A percentile compares a stretch with the other conserved stretches of the same genome.
These are phyloP conservation scores for Xylaria cubensis DNA, from an alignment of 495 filamentous ascomycete genomes.

Conservation along the genomic window DNA sequence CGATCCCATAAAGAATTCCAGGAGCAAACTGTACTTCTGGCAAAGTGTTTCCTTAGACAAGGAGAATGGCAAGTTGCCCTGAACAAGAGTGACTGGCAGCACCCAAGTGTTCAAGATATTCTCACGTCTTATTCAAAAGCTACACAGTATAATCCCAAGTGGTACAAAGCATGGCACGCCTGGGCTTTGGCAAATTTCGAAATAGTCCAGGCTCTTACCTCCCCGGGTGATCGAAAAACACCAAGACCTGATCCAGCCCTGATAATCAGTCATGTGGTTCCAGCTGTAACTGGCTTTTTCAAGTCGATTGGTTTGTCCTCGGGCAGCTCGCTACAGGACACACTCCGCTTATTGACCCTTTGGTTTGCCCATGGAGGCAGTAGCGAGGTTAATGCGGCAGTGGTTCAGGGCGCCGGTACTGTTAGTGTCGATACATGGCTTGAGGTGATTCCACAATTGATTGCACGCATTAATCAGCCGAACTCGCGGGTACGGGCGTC, in stretches of 20 bases:
- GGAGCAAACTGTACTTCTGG: conserved; percentile 78
- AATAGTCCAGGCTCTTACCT: conserved; percentile 81
- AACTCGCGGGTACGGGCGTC: conserved; percentile 83
- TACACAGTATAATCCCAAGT: conserved; percentile 87
- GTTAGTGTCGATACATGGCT: conserved; percentile 98
- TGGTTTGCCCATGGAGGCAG: conserved; percentile 96
- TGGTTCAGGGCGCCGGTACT: conserved; percentile 86
- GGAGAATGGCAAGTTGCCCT: conserved; percentile 91
- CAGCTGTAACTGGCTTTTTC: conserved; percentile 93
- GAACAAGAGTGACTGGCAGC: conserved; percentile 84
- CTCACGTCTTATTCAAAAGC: conserved; percentile 86
- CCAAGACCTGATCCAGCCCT: conserved; percentile 64
- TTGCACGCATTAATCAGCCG: conserved; percentile 95
- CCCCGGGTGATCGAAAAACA: conserved; percentile 64
- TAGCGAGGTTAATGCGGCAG: conserved; percentile 81
- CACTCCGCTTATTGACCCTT: conserved; percentile 85
- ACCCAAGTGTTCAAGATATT: conserved; percentile 77
- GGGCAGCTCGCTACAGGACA: conserved; percentile 93
- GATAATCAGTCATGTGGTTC: conserved; percentile 87
- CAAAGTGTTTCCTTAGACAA: conserved; percentile 92
- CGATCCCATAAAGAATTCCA: conserved; percentile 55
- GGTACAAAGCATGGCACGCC: conserved; percentile 99
- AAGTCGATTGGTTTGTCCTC: conserved; percentile 90
- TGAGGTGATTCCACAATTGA: conserved; percentile 95
- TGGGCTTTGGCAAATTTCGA: conserved; percentile 99